phyloP scores from a whole-genome alignment of 257 asterid species.

The Solanum paucissectum region DNA sequence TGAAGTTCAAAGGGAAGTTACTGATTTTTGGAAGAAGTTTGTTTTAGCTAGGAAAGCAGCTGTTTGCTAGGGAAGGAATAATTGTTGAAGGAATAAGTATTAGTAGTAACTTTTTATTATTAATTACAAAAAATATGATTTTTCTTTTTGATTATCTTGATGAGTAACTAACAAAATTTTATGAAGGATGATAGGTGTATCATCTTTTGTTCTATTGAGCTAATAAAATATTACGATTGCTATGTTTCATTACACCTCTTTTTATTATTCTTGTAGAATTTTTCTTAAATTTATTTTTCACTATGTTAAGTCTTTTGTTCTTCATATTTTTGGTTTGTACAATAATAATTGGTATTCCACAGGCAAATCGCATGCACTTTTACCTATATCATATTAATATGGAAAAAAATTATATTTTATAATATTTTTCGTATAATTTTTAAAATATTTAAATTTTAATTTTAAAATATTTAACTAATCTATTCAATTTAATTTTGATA shows the following conservation, averaged over 20 bases:
- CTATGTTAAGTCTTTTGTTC: neutral
- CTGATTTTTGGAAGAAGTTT: slow-evolving; percentile 17
- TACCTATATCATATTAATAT: no score
- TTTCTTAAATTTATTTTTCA: neutral
- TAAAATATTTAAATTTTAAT: no score
- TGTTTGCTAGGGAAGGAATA: neutral
- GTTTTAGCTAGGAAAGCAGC: slow-evolving; percentile 14
- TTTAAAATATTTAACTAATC: no score
- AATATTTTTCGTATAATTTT: no score
- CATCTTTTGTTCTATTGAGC: neutral
- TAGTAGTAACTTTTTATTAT: neutral
- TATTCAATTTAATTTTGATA: no score
- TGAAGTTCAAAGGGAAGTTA: slow-evolving; percentile 14
- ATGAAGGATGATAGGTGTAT: neutral
- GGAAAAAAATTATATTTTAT: no score
- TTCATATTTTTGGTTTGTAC: neutral
- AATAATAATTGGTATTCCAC: neutral
- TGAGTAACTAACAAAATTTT: neutral
- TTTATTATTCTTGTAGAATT: neutral
- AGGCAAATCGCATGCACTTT: no score
- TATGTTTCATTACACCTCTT: neutral
- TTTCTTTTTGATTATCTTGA: neutral
- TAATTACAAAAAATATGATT: neutral
- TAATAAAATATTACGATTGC: neutral
- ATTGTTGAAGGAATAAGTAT: neutral